Conservation (phyloP, 1,139 yeast species). For the Yamadazyma conglobata region DNA sequence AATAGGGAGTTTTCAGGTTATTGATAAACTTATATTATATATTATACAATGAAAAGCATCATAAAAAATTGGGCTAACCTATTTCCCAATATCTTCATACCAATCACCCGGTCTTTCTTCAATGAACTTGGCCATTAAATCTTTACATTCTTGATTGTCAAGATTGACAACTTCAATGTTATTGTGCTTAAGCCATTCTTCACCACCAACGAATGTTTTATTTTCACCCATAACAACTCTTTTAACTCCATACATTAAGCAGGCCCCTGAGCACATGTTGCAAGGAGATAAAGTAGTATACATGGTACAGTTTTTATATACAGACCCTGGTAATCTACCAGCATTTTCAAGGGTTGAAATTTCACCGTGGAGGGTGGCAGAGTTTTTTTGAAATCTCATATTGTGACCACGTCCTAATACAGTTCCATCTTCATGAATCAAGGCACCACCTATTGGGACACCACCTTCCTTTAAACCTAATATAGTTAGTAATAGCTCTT, state of each 20-base stretch:
- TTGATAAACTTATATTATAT: no score
- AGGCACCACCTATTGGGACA: constrained; percentile 82
- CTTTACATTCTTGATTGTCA: constrained; percentile 64
- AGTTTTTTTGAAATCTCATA: constrained; percentile 74
- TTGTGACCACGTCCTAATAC: constrained; percentile 87
- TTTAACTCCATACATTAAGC: constrained; percentile 79
- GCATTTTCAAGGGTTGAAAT: constrained; percentile 85
- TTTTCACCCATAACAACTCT: constrained; percentile 90
- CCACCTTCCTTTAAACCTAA: constrained; percentile 78
- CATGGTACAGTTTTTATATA: constrained; percentile 71
- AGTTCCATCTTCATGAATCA: constrained; percentile 71
- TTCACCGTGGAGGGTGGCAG: constrained; percentile 88
- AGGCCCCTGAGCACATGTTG: constrained; percentile 93
- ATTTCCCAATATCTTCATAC: constrained; percentile 81
- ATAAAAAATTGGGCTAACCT: no score
- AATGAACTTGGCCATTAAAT: constrained; percentile 74
- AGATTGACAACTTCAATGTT: constrained; percentile 77
- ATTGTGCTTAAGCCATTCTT: constrained; percentile 58
- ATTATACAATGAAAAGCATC: no score
- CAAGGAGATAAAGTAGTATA: constrained; percentile 93
- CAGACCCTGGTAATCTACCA: constrained; percentile 71
- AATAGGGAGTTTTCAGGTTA: no score
- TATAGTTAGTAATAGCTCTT: constrained; percentile 13
- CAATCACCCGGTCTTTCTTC: constrained; percentile 75
- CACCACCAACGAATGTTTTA: constrained; percentile 72